Percentiles rank a stretch among this genome's conserved stretches.
These are phyloP conservation scores for Helminthosporium solani DNA, from an alignment of 2,329 filamentous ascomycete genomes.

Conservation along the genomic window DNA sequence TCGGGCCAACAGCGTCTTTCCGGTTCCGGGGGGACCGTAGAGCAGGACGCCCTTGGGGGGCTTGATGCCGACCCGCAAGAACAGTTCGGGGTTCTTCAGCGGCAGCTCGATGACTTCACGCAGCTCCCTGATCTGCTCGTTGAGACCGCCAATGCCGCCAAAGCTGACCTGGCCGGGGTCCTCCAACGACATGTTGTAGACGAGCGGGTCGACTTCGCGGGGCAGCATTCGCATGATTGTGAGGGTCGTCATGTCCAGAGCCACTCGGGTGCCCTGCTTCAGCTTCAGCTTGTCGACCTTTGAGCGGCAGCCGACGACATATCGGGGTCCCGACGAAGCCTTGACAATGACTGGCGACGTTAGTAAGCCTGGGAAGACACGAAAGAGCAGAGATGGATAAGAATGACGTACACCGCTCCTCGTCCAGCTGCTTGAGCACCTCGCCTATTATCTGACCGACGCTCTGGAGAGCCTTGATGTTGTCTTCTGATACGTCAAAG, in stretches of 20 bases:
- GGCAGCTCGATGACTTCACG: slow-evolving; percentile 97
- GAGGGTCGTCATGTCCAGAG: slow-evolving; percentile 98
- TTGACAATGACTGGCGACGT: slow-evolving; percentile 98
- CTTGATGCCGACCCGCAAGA: slow-evolving; percentile 96
- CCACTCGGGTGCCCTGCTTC: slow-evolving; percentile 97
- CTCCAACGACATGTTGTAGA: slow-evolving; percentile 99
- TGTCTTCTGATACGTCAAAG: slow-evolving; percentile 96
- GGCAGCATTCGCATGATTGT: slow-evolving; percentile 99
- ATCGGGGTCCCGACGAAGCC: slow-evolving; percentile 93
- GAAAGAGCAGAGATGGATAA: too few species aligned
- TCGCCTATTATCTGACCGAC: slow-evolving; percentile 99
- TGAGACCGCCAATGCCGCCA: slow-evolving; percentile 93
- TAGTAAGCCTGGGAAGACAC: too few species aligned
- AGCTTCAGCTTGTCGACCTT: slow-evolving; percentile 97
- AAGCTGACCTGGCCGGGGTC: slow-evolving; percentile 98
- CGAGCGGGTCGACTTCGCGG: slow-evolving; percentile 94
- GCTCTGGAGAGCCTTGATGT: slow-evolving; percentile 98
- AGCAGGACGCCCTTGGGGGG: slow-evolving; percentile 95
- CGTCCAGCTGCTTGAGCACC: slow-evolving; percentile 96
- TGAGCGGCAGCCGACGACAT: slow-evolving; percentile 96
- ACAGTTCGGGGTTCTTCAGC: slow-evolving; percentile 97
- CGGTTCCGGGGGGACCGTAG: slow-evolving; percentile 94
- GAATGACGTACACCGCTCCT: slow-evolving; percentile 96
- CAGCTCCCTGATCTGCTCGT: slow-evolving; percentile 96
- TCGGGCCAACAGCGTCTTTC: slow-evolving; percentile 91